Percentiles rank a stretch among this genome's conserved stretches.
Evolutionary conservation across 176 grass and related monocot species (phyloP).

Genomic region (Triticum dicoccoides): DNA sequence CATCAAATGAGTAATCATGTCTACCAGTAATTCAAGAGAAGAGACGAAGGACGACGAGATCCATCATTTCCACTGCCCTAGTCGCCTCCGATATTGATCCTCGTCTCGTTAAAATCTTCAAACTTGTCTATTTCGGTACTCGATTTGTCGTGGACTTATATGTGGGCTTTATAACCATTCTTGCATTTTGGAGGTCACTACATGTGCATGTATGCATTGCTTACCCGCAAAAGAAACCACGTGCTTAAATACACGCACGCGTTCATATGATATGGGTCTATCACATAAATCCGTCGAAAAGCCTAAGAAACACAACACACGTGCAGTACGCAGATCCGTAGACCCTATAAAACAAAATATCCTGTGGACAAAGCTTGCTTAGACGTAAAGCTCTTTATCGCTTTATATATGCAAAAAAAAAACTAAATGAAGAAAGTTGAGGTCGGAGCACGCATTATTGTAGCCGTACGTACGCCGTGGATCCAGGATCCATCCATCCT

Average conservation of each 20-base stretch:
- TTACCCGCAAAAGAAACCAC: not conserved
- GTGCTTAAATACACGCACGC: not conserved
- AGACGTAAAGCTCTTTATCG: not conserved
- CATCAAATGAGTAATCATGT: too few species aligned
- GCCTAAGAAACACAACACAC: not conserved
- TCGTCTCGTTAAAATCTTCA: too few species aligned
- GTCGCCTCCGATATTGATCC: too few species aligned
- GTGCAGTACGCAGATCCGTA: not conserved
- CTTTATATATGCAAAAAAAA: not conserved
- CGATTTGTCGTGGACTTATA: too few species aligned
- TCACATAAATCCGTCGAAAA: not conserved
- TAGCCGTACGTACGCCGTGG: not conserved
- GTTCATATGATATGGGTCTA: not conserved
- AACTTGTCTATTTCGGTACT: too few species aligned
- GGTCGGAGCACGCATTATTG: not conserved
- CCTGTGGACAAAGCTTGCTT: not conserved
- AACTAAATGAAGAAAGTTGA: not conserved
- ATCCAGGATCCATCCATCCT: not conserved
- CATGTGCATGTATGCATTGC: not conserved
- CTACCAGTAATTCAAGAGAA: too few species aligned
- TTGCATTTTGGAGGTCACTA: not conserved
- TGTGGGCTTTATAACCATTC: too few species aligned
- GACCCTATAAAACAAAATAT: not conserved
- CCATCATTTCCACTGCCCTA: too few species aligned
- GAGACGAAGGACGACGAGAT: too few species aligned